These are phyloP conservation scores for Carex scoparia DNA, from an alignment of 176 grass and related monocot species.

Conservation along the genomic window DNA sequence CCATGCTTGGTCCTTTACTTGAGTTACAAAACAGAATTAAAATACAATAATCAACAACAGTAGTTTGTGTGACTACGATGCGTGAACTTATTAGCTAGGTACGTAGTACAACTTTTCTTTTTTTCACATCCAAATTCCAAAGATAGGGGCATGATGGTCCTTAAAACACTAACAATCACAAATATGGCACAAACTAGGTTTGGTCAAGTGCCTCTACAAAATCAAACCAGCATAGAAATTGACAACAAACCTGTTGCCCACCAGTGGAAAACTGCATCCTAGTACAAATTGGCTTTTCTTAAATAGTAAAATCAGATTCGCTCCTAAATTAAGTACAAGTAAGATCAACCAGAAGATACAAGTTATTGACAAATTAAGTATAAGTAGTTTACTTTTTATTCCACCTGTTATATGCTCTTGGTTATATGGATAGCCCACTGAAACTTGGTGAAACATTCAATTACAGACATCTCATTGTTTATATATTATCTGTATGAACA, in stretches of 20 bases:
- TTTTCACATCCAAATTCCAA: constrained; percentile 14
- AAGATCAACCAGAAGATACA: not conserved
- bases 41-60: not conserved
- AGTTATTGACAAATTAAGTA: not conserved
- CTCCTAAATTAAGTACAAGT: not conserved
- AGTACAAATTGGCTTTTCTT: not conserved
- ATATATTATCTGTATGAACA: constrained; percentile 15
- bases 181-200: constrained; percentile 18
- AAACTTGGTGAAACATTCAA: not conserved
- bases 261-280: not conserved
- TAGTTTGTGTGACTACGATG: constrained; percentile 7
- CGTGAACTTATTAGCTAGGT: not conserved
- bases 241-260: not conserved
- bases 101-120: constrained; percentile 10
- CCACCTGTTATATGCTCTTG: not conserved
- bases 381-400: not conserved
- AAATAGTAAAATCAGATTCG: not conserved
- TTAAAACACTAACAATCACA: constrained; percentile 8
- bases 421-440: not conserved
- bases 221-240: constrained; percentile 20
- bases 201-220: constrained; percentile 1
- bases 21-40: not conserved
- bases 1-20: not conserved
- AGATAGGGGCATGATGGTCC: constrained; percentile 8
- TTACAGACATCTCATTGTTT: not conserved